phyloP scores from a whole-genome alignment of 177 flowering plant genomes.

The Vitis hybrid region DNA sequence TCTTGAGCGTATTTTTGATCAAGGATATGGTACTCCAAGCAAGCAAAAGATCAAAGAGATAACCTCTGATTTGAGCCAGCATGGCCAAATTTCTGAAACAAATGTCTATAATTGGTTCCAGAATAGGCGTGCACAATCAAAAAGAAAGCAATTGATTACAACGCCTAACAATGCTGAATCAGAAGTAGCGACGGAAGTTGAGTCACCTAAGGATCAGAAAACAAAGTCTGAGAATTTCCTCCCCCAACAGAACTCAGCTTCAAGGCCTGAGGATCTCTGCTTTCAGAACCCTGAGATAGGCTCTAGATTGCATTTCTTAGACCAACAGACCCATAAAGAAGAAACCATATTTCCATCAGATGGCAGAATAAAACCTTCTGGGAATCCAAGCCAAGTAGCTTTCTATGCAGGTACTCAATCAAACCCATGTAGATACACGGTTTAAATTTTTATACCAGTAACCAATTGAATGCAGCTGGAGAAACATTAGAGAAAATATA shows the following conservation, averaged over 20 bases:
- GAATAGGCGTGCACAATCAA: slow-evolving; percentile 90
- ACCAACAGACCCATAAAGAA: slow-evolving; percentile 36
- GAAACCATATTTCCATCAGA: slow-evolving; percentile 40
- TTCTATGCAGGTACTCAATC: slow-evolving; percentile 56
- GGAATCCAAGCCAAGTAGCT: slow-evolving; percentile 38
- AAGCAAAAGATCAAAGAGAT: slow-evolving; percentile 64
- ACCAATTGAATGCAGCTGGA: not conserved
- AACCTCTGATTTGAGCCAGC: slow-evolving; percentile 70
- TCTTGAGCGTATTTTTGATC: slow-evolving; percentile 82
- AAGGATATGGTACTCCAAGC: slow-evolving; percentile 86
- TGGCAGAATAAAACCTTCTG: slow-evolving; percentile 37
- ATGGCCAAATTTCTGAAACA: slow-evolving; percentile 87
- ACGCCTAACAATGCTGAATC: slow-evolving; percentile 42
- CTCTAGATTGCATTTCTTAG: slow-evolving; percentile 53
- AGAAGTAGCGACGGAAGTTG: slow-evolving; percentile 77
- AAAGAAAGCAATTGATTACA: slow-evolving; percentile 45
- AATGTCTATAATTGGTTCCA: slow-evolving; percentile 98
- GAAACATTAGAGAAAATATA: not conserved
- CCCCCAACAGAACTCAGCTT: slow-evolving; percentile 30
- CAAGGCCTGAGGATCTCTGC: slow-evolving; percentile 54
- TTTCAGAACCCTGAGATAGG: slow-evolving; percentile 62
- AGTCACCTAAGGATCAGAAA: slow-evolving; percentile 65
- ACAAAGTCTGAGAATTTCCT: slow-evolving; percentile 52
- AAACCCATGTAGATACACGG: slow-evolving; percentile 46
- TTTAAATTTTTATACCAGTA: not conserved